phyloP scores from a whole-genome alignment of 768 basidiomycete genomes.

The Chalciporus chontae region DNA sequence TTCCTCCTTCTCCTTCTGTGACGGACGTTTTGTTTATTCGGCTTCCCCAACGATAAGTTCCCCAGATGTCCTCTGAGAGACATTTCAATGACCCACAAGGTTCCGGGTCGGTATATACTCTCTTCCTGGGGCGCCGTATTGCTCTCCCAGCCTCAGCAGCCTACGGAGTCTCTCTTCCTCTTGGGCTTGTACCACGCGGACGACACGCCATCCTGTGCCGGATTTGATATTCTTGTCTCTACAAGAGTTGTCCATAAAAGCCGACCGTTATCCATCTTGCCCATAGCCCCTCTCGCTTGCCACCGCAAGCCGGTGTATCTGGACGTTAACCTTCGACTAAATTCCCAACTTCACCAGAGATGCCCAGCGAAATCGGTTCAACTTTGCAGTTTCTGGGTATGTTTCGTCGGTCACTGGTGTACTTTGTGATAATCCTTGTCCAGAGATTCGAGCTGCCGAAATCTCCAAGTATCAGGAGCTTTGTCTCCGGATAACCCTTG shows the following conservation, averaged over 20 bases:
- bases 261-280: slow-evolving; percentile 24
- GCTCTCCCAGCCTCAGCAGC: slow-evolving; percentile 19
- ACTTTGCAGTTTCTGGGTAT: slow-evolving; percentile 26
- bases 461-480: slow-evolving; percentile 25
- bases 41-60: slow-evolving; percentile 24
- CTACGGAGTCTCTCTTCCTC: slow-evolving; percentile 13
- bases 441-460: slow-evolving; percentile 23
- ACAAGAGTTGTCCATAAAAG: slow-evolving; percentile 21
- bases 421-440: neutral
- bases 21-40: slow-evolving; percentile 26
- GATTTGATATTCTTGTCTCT: slow-evolving; percentile 30
- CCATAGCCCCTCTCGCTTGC: slow-evolving; percentile 32
- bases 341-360: slow-evolving; percentile 7
- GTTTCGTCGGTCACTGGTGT: neutral
- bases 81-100: slow-evolving; percentile 28
- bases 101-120: slow-evolving; percentile 30
- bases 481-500: slow-evolving; percentile 23
- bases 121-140: slow-evolving; percentile 11
- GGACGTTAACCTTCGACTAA: slow-evolving; percentile 10
- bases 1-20: slow-evolving; percentile 29
- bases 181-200: slow-evolving; percentile 24
- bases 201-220: slow-evolving; percentile 30
- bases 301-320: slow-evolving; percentile 23
- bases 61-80: slow-evolving; percentile 23
- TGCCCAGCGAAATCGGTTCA: slow-evolving; percentile 17